Conservation (phyloP, 306 rosid genomes). For the Elaeagnus macrophylla region DNA sequence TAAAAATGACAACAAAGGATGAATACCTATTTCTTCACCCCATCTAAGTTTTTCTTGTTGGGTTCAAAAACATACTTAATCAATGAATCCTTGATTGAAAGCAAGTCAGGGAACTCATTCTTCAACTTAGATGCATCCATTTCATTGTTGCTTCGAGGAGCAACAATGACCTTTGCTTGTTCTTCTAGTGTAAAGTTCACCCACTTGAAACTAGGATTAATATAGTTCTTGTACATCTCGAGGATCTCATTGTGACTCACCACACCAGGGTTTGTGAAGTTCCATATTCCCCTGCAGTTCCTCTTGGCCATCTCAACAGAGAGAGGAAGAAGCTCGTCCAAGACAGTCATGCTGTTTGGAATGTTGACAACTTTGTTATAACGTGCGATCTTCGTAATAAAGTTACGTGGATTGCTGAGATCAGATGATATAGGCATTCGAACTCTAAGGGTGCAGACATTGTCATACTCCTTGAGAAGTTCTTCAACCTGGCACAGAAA, state of each 20-base stretch:
- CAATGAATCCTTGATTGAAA: slow-evolving; percentile 71
- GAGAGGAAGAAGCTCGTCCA: slow-evolving; percentile 79
- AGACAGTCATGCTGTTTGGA: slow-evolving; percentile 86
- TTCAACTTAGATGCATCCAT: slow-evolving; percentile 79
- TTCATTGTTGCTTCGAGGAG: slow-evolving; percentile 86
- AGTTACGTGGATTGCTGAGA: slow-evolving; percentile 75
- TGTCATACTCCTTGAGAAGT: slow-evolving; percentile 72
- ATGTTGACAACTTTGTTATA: slow-evolving; percentile 78
- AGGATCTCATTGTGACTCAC: slow-evolving; percentile 83
- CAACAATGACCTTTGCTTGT: slow-evolving; percentile 85
- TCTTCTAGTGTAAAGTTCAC: slow-evolving; percentile 73
- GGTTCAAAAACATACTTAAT: slow-evolving; percentile 62
- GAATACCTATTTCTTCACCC: too few species aligned
- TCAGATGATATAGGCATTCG: slow-evolving; percentile 90
- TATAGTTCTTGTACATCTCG: slow-evolving; percentile 73
- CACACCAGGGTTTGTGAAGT: slow-evolving; percentile 86
- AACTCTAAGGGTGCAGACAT: slow-evolving; percentile 84
- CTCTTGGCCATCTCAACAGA: slow-evolving; percentile 84
- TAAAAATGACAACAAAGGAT: too few species aligned
- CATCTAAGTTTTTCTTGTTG: slow-evolving; percentile 43
- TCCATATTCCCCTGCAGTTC: slow-evolving; percentile 79
- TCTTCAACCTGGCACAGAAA: slow-evolving; percentile 56
- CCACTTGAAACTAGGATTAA: slow-evolving; percentile 63
- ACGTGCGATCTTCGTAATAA: slow-evolving; percentile 82
- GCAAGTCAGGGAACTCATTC: slow-evolving; percentile 75